phyloP scores from a whole-genome alignment of 139 green algal genomes.

The Chloropicon primus region DNA sequence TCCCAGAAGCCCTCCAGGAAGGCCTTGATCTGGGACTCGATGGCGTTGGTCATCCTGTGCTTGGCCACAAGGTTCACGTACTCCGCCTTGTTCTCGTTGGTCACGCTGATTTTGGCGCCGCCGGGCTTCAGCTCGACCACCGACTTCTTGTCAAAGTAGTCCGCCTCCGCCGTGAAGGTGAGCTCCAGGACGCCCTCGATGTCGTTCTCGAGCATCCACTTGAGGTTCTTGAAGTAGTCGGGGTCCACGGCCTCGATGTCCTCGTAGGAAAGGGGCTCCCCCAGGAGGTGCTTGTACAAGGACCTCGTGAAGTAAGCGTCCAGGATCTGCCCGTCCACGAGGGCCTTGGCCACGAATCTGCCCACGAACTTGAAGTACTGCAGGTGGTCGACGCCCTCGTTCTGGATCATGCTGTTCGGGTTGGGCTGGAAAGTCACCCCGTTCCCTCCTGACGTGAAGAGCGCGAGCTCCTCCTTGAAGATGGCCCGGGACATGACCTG shows the following conservation, averaged over 20 bases:
- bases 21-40: slow-evolving; percentile 64
- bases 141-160: slow-evolving; percentile 24
- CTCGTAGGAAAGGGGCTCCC: slow-evolving; percentile 66
- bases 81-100: slow-evolving; percentile 86
- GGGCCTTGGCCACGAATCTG: slow-evolving; percentile 45
- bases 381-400: slow-evolving; percentile 69
- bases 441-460: slow-evolving; percentile 57
- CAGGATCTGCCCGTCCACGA: slow-evolving; percentile 68
- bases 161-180: slow-evolving; percentile 58
- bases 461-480: slow-evolving; percentile 82
- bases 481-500: slow-evolving; percentile 74
- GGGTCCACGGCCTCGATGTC: slow-evolving; percentile 97
- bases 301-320: slow-evolving; percentile 96
- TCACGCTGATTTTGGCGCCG: slow-evolving; percentile 64
- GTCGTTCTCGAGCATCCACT: slow-evolving; percentile 88
- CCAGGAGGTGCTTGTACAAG: slow-evolving; percentile 99
- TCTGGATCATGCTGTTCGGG: slow-evolving; percentile 77
- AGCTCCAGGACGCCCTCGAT: slow-evolving; percentile 89
- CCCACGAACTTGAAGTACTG: slow-evolving; percentile 83
- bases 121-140: slow-evolving; percentile 68
- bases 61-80: slow-evolving; percentile 88
- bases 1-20: slow-evolving; percentile 87
- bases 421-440: slow-evolving; percentile 94
- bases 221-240: slow-evolving; percentile 86
- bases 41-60: slow-evolving; percentile 89